A percentile compares a stretch with the other conserved stretches of the same genome.
phyloP scores from a whole-genome alignment of 2,329 filamentous ascomycete genomes.

The Ceratocystis albifundus region DNA sequence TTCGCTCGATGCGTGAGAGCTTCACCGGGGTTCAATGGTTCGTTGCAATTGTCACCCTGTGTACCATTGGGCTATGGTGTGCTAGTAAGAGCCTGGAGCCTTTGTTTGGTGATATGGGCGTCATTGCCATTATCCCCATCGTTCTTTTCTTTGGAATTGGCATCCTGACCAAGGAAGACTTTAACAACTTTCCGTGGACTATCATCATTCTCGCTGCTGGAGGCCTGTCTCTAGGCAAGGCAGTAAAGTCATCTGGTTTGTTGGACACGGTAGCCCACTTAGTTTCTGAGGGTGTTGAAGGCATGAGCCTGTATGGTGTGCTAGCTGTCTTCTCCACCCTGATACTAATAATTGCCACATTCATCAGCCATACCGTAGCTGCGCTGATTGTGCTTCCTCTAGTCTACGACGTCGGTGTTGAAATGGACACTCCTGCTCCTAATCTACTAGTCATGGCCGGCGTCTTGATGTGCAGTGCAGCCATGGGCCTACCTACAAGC shows the following conservation, averaged over 20 bases:
- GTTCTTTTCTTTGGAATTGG: conserved; percentile 94
- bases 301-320: conserved; percentile 73
- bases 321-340: conserved; percentile 73
- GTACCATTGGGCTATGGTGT: conserved; percentile 87
- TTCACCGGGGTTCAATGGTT: conserved; percentile 91
- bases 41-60: conserved; percentile 68
- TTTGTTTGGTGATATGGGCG: conserved; percentile 94
- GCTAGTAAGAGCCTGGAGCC: conserved; percentile 76
- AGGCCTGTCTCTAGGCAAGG: conserved; percentile 82
- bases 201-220: conserved; percentile 97
- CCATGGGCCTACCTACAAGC: conserved; percentile 85
- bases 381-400: conserved; percentile 89
- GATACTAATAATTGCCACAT: conserved; percentile 88
- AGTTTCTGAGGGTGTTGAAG: conserved; percentile 63
- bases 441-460: conserved; percentile 92
- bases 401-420: conserved; percentile 70
- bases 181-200: conserved; percentile 99
- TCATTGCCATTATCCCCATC: conserved; percentile 91
- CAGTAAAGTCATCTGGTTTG: conserved; percentile 84
- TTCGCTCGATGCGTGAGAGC: conserved; percentile 75
- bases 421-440: conserved; percentile 81
- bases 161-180: conserved; percentile 95
- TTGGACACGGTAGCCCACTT: conserved; percentile 72
- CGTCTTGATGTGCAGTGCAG: conserved; percentile 94
- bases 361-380: conserved; percentile 95